A percentile compares a stretch with the other conserved stretches of the same genome.
Conservation (phyloP, 2,329 filamentous ascomycete species). For the Boeremia lycopersici region DNA sequence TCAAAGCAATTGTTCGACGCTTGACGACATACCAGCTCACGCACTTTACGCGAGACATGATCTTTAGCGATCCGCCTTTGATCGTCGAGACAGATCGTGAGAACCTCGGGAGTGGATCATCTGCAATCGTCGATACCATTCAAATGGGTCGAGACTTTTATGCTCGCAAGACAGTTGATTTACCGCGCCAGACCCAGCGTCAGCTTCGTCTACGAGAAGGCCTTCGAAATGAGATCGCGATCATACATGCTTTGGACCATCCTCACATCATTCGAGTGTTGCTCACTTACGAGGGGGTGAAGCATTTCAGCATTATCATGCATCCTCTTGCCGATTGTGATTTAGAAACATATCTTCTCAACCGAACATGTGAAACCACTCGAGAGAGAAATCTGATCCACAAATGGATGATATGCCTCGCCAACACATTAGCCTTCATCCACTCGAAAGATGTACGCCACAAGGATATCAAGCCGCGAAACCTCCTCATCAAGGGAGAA, state of each 20-base stretch:
- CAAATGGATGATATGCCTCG: conserved; percentile 13
- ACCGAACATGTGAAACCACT: neutral
- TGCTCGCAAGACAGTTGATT: conserved; percentile 1
- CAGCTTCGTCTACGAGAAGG: neutral
- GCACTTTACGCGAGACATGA: neutral
- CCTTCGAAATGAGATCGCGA: neutral
- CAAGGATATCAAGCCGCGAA: conserved; percentile 28
- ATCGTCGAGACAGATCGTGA: neutral
- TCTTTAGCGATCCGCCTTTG: neutral
- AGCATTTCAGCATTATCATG: neutral
- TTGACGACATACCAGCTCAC: neutral
- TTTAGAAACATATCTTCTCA: neutral
- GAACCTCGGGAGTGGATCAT: neutral
- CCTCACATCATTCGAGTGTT: neutral
- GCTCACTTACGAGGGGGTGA: neutral
- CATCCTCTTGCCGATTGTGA: neutral
- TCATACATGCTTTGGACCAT: neutral
- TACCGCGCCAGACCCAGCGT: neutral
- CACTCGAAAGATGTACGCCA: conserved; percentile 23
- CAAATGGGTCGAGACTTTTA: neutral
- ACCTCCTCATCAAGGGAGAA: conserved; percentile 20
- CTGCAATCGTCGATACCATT: neutral
- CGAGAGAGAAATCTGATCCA: neutral
- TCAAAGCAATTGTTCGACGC: neutral
- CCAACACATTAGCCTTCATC: conserved; percentile 15